These are phyloP conservation scores for Omphalea diandra DNA, from an alignment of 441 rosid genomes.

Conservation along the genomic window DNA sequence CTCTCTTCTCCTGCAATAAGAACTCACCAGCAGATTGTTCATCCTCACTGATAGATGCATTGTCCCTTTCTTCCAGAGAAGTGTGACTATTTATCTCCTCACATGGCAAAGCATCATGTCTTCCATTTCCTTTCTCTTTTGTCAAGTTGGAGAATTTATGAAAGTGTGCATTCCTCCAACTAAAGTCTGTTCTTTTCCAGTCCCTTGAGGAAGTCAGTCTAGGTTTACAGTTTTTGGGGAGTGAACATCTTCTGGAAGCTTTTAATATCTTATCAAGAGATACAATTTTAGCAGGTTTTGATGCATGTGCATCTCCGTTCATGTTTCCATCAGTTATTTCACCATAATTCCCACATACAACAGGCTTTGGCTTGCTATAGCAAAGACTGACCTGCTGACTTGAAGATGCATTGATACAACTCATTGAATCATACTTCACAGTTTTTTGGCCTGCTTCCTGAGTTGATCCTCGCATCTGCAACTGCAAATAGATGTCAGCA, in stretches of 20 bases:
- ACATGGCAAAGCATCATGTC: constrained; percentile 15
- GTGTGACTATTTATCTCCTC: constrained; percentile 17
- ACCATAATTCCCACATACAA: constrained; percentile 47
- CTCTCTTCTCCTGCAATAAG: constrained; percentile 23
- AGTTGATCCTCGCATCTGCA: constrained; percentile 19
- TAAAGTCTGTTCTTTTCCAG: constrained; percentile 10
- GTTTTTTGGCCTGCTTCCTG: constrained; percentile 17
- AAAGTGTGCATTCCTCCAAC: constrained; percentile 20
- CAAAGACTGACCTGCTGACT: constrained; percentile 25
- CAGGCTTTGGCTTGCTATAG: constrained; percentile 36
- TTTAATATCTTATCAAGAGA: constrained; percentile 44
- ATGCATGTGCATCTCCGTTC: constrained; percentile 25
- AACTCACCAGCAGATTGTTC: constrained; percentile 26
- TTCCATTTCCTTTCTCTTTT: constrained; percentile 18
- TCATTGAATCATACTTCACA: constrained; percentile 6
- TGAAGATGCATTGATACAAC: constrained; percentile 22
- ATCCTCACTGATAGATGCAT: constrained; percentile 10
- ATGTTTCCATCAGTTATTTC: constrained; percentile 35
- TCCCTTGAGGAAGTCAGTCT: constrained; percentile 20
- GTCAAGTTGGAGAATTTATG: constrained; percentile 21
- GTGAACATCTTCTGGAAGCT: constrained; percentile 28
- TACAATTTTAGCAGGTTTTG: constrained; percentile 38
- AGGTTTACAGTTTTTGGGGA: constrained; percentile 27
- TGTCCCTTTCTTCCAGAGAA: constrained; percentile 23
- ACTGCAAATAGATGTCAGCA: constrained; percentile 19